A percentile compares a stretch with the other conserved stretches of the same genome.
These are phyloP conservation scores for Fraxinus dipetala DNA, from an alignment of 305 asterid species.

Conservation along the genomic window DNA sequence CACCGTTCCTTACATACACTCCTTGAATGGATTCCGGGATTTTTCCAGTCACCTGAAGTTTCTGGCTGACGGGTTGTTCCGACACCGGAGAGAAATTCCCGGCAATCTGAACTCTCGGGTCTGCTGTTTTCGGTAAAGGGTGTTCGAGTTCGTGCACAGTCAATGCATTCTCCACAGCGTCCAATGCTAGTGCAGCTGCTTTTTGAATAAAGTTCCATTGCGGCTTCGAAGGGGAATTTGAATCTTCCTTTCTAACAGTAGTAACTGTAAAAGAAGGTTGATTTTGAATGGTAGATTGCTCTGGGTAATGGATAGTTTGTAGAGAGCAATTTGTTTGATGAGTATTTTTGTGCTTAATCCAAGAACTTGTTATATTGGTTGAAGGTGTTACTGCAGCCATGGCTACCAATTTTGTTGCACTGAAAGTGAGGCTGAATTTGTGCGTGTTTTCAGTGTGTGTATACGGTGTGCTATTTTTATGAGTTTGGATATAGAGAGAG, in stretches of 20 bases:
- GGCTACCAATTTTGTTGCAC: constrained; percentile 33
- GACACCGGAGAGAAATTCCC: constrained; percentile 55
- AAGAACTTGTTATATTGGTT: constrained; percentile 22
- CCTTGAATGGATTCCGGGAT: constrained; percentile 66
- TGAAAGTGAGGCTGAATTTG: constrained; percentile 2
- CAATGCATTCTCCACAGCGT: constrained; percentile 42
- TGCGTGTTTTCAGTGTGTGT: constrained; percentile 9
- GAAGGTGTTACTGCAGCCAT: constrained; percentile 50
- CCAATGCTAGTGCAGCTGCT: constrained; percentile 51
- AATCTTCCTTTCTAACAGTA: not conserved
- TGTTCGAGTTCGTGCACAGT: constrained; percentile 35
- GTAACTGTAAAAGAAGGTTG: constrained; percentile 14
- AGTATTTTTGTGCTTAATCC: constrained; percentile 38
- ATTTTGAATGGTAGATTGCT: constrained; percentile 25
- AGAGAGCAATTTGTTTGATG: constrained; percentile 39
- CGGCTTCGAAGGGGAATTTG: constrained; percentile 16
- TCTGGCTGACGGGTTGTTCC: constrained; percentile 39
- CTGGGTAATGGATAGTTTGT: constrained; percentile 53
- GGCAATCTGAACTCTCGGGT: constrained; percentile 45
- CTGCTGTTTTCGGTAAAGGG: constrained; percentile 52
- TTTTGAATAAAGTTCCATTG: constrained; percentile 41
- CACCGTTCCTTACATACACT: constrained; percentile 78
- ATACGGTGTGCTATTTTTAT: not conserved
- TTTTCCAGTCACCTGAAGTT: constrained; percentile 50
- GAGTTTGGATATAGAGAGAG: constrained; percentile 19